A percentile compares a stretch with the other conserved stretches of the same genome.
These are phyloP conservation scores for Solanum sitiens DNA, from an alignment of 257 asterid genomes.

Conservation along the genomic window DNA sequence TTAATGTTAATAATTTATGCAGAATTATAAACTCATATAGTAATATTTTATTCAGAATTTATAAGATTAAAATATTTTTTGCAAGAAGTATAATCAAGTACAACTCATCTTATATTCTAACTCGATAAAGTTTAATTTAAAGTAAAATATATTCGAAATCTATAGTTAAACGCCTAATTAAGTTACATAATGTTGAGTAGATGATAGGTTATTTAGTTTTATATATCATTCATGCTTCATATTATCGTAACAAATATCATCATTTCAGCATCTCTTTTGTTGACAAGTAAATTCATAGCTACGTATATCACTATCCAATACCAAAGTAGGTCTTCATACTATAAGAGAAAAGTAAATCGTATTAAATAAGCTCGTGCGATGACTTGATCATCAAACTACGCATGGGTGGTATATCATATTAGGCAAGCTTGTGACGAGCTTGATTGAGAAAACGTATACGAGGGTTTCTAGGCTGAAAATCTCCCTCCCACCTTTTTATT, in stretches of 20 bases:
- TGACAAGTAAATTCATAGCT: fast-evolving
- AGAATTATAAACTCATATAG: no score
- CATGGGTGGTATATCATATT: not conserved
- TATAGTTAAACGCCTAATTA: not conserved
- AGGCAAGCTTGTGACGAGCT: not conserved
- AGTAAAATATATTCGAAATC: no score
- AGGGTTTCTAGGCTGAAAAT: not conserved
- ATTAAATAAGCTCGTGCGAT: not conserved
- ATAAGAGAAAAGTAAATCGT: not conserved
- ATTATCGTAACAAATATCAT: not conserved
- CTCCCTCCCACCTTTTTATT: not conserved
- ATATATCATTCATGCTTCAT: not conserved
- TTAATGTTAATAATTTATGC: not conserved
- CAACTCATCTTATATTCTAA: fast-evolving
- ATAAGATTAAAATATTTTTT: no score
- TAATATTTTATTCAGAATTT: no score
- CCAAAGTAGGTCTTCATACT: not conserved
- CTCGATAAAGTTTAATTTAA: not conserved
- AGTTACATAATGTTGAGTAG: not conserved
- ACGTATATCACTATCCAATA: not conserved
- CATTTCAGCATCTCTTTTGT: fast-evolving
- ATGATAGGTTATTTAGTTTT: not conserved
- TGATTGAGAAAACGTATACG: no score
- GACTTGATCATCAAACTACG: not conserved
- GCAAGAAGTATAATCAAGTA: not conserved